Evolutionary conservation across 2,329 filamentous ascomycete genomes (phyloP), one percentile per base, ranked within the genome.

Genomic region (Cercospora beticola): DNA sequence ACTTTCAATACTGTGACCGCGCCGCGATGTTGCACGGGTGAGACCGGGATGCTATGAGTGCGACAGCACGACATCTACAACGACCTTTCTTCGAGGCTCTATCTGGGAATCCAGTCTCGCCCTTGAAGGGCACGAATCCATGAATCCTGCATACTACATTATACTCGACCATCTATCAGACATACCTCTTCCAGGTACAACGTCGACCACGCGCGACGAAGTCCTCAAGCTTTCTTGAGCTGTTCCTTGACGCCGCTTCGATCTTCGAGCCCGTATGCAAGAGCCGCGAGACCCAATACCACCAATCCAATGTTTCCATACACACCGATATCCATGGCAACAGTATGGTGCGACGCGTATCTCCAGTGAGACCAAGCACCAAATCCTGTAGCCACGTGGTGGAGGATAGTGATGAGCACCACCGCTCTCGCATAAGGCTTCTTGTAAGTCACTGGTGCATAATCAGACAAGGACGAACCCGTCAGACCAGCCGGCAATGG

Each of bases 261-360:
- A 43, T 69, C 67, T 18, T 66, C 65, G 70, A 78, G 66, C 36
- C 75, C 75, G 57, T 67, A 75, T 28, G 65, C 59, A 64, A 79
- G 64, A 60, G 77, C 76, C 56, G 66, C 68, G 30, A 75, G 46
- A 9, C 77, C 77, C 59, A 78, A 49, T n/a, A 68, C 64, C 56
- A 74, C 74, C 61, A 79, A 67, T 3, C 62, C 70, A n/a, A 77
- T 62, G 71, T 78, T 78, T 0, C 75, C 77, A 65, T 73, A 79
- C 3, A 79, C 77, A 5, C 77, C 76, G 56, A 78, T 77, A 54
- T 76, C 77, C 76, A 78, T 78, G 16, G 76, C 76, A 26, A 74
- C 69, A 26, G 76, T 80, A 66, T 75, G 75, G 67, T 79, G 78
- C n/a, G 63, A 75, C 31, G 67, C 65, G 64, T 71, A 62, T 52